Percentiles rank a stretch among this genome's conserved stretches.
Conservation (phyloP, 805 yeast genomes). For the Komagataella pastoris region DNA sequence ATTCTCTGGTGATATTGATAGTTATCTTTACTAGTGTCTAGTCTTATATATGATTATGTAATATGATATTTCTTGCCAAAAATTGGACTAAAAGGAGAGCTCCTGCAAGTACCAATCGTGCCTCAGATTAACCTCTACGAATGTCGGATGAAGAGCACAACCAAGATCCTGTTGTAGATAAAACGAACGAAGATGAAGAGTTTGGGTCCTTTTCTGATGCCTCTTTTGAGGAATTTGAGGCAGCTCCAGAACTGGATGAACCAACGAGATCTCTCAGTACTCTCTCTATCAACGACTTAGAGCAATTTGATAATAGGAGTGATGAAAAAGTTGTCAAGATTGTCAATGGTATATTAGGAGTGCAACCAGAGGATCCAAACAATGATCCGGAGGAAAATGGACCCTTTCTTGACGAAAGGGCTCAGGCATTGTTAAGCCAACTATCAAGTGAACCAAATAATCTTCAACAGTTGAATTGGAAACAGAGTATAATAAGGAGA, state of each 20-base stretch:
- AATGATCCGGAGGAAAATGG: neutral
- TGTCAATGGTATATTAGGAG: neutral
- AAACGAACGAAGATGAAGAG: neutral
- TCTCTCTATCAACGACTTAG: neutral
- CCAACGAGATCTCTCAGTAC: neutral
- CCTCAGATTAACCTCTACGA: neutral
- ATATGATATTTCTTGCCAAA: neutral
- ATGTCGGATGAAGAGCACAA: neutral
- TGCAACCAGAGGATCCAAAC: neutral
- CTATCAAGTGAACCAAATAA: slow-evolving; percentile 23
- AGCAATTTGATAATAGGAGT: neutral
- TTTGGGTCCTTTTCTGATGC: neutral
- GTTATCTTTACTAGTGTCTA: neutral
- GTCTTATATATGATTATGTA: neutral
- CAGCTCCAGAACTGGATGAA: neutral
- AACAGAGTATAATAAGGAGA: slow-evolving; percentile 48
- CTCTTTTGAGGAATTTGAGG: neutral
- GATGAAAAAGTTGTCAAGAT: neutral
- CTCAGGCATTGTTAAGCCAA: slow-evolving; percentile 10
- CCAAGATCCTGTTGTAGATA: neutral
- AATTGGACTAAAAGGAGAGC: neutral
- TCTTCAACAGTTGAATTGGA: slow-evolving; percentile 56
- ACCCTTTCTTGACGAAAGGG: slow-evolving; percentile 10
- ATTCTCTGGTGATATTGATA: neutral
- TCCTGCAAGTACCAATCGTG: neutral